These are phyloP conservation scores for Lodderomyces theae DNA, from an alignment of 1,139 yeast genomes.

Conservation along the genomic window DNA sequence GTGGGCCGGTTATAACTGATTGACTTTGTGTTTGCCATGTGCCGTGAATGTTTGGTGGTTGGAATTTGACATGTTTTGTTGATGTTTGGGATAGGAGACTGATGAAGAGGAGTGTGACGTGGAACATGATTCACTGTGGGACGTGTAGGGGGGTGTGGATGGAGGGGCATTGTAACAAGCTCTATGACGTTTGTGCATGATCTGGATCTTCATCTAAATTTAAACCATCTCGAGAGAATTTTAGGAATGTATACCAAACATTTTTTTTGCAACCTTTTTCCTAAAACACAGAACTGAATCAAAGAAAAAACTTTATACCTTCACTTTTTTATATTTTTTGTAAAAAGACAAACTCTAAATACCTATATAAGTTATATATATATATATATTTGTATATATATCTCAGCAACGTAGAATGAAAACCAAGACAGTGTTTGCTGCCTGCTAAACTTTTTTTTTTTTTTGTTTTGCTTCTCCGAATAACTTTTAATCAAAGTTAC, in stretches of 20 bases:
- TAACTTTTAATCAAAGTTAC: constrained; percentile 43
- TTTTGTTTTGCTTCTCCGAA: too few relatives aligned
- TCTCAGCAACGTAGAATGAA: background rate
- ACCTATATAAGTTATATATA: constrained; percentile 1
- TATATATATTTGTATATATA: too few relatives aligned
- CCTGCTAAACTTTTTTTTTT: background rate
- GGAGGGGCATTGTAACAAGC: too few relatives aligned
- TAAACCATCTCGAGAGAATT: background rate
- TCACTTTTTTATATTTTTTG: background rate
- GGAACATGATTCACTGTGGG: background rate
- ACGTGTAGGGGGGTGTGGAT: too few relatives aligned
- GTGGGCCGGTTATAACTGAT: constrained; percentile 29
- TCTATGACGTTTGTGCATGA: too few relatives aligned
- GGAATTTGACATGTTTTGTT: background rate
- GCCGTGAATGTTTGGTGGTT: constrained; percentile 17
- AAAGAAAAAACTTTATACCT: too few relatives aligned
- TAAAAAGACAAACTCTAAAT: constrained; percentile 2
- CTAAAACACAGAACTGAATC: too few relatives aligned
- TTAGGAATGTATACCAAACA: background rate
- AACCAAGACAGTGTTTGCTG: too few relatives aligned
- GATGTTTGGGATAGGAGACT: background rate
- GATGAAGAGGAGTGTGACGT: background rate
- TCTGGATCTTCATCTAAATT: background rate
- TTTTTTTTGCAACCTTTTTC: constrained; percentile 1
- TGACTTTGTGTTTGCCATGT: constrained; percentile 30